Conservation (phyloP, 306 rosid species). For the Gleditsia sinensis region DNA sequence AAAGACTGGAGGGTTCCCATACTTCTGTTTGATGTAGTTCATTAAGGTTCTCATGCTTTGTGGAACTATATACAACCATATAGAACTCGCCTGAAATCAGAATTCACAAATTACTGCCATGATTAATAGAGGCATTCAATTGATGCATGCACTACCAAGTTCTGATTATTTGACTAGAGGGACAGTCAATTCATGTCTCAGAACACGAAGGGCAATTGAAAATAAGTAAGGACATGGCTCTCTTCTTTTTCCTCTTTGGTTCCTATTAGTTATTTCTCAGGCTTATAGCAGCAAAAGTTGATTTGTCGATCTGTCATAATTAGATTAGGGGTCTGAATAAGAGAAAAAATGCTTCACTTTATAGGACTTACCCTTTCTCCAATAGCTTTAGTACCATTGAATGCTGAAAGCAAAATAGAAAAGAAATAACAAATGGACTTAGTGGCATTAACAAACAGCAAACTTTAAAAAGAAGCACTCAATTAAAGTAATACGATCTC, state of each 20-base stretch:
- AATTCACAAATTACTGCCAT: conserved; percentile 16
- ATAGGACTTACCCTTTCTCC: conserved; percentile 64
- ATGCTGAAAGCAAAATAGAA: conserved; percentile 61
- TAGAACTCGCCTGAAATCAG: conserved; percentile 77
- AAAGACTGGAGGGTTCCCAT: conserved; percentile 73
- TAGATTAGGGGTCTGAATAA: conserved; percentile 1
- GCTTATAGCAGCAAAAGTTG: background rate
- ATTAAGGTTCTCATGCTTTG: conserved; percentile 78
- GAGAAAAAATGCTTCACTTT: background rate
- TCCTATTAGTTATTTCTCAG: background rate
- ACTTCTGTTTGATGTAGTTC: conserved; percentile 80
- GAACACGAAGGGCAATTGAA: background rate
- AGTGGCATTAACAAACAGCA: conserved; percentile 37
- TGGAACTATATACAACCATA: conserved; percentile 95
- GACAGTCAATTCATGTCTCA: background rate
- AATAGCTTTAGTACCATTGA: conserved; percentile 62
- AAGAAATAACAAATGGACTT: conserved; percentile 27
- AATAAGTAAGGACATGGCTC: background rate
- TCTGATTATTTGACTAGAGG: background rate
- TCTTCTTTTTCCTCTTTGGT: background rate
- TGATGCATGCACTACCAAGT: background rate
- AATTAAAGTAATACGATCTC: background rate
- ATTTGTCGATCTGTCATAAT: background rate
- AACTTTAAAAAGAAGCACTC: conserved; percentile 38
- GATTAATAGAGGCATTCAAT: background rate